These are phyloP conservation scores for Aulographum hederae DNA, from an alignment of 2,329 filamentous ascomycete genomes.

Conservation along the genomic window DNA sequence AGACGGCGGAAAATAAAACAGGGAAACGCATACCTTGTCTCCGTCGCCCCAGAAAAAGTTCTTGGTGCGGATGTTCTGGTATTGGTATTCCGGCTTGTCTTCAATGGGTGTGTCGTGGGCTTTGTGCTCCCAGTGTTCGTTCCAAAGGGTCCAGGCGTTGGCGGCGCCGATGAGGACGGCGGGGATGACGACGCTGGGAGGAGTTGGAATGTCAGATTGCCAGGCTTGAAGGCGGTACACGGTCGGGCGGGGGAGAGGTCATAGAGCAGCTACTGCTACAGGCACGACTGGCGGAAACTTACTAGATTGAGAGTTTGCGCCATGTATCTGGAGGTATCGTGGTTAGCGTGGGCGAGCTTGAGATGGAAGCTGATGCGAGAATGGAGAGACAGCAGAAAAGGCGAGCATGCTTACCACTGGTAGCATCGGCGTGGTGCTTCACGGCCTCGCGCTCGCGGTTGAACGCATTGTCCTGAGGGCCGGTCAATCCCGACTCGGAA, in stretches of 20 bases:
- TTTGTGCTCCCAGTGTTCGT: constrained; percentile 95
- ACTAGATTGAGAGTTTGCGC: constrained; percentile 94
- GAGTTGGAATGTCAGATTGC: too few relatives aligned
- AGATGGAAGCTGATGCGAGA: not conserved
- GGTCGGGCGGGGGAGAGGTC: not conserved
- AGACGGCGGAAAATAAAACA: not conserved
- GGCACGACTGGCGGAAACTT: constrained; percentile 32
- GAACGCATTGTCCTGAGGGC: constrained; percentile 71
- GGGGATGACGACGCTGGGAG: constrained; percentile 54
- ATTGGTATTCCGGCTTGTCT: constrained; percentile 84
- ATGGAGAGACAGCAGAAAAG: not conserved
- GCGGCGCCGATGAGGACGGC: constrained; percentile 49
- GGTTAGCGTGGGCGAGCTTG: not conserved
- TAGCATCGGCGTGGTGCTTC: constrained; percentile 73
- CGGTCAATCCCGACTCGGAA: constrained; percentile 36
- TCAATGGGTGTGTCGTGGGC: constrained; percentile 68
- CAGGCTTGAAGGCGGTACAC: not conserved
- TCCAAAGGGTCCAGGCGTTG: constrained; percentile 87
- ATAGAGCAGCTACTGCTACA: not conserved
- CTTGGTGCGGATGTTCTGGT: constrained; percentile 95
- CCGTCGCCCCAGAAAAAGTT: constrained; percentile 92
- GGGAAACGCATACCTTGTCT: constrained; percentile 51
- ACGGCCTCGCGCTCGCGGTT: constrained; percentile 79
- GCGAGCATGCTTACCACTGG: constrained; percentile 45
- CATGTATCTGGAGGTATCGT: constrained; percentile 51